phyloP scores from a whole-genome alignment of 2,329 filamentous ascomycete genomes.

The Coniosporium uncinatum region DNA sequence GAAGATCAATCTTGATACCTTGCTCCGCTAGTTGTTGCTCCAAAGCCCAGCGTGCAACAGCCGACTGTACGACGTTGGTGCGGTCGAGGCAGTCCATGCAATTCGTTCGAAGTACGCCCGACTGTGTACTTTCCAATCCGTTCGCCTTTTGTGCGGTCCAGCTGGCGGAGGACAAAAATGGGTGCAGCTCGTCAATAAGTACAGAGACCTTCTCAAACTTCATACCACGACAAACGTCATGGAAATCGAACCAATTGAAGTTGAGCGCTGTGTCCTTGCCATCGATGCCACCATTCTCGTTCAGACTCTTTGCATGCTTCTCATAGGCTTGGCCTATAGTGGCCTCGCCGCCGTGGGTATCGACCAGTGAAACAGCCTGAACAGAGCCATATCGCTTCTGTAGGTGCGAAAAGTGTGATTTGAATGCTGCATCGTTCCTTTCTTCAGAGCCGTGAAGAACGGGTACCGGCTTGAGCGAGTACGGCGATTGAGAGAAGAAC shows the following conservation, averaged over 20 bases:
- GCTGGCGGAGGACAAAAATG: conserved; percentile 63
- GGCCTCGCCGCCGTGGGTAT: conserved; percentile 80
- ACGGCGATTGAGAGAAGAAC: conserved; percentile 93
- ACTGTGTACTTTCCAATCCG: conserved; percentile 42
- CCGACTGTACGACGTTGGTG: conserved; percentile 94
- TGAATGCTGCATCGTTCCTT: conserved; percentile 74
- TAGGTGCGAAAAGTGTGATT: conserved; percentile 71
- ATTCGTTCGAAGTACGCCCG: conserved; percentile 84
- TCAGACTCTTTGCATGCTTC: conserved; percentile 59
- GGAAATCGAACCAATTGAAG: conserved; percentile 98
- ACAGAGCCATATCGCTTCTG: conserved; percentile 66
- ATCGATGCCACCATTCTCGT: conserved; percentile 51
- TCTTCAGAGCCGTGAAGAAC: conserved; percentile 75
- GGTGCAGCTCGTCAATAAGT: conserved; percentile 65
- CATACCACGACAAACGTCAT: conserved; percentile 89
- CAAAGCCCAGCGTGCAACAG: conserved; percentile 77
- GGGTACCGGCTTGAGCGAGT: conserved; percentile 85
- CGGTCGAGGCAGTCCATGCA: conserved; percentile 98
- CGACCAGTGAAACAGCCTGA: conserved; percentile 79
- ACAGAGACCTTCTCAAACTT: conserved; percentile 92
- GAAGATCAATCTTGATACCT: conserved; percentile 69
- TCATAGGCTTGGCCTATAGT: conserved; percentile 77
- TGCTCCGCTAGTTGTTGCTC: conserved; percentile 74
- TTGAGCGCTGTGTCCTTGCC: conserved; percentile 43
- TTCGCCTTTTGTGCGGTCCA: conserved; percentile 57